These are phyloP conservation scores for Pestalotiopsis sp. DNA, from an alignment of 2,329 filamentous ascomycete genomes.

Conservation along the genomic window DNA sequence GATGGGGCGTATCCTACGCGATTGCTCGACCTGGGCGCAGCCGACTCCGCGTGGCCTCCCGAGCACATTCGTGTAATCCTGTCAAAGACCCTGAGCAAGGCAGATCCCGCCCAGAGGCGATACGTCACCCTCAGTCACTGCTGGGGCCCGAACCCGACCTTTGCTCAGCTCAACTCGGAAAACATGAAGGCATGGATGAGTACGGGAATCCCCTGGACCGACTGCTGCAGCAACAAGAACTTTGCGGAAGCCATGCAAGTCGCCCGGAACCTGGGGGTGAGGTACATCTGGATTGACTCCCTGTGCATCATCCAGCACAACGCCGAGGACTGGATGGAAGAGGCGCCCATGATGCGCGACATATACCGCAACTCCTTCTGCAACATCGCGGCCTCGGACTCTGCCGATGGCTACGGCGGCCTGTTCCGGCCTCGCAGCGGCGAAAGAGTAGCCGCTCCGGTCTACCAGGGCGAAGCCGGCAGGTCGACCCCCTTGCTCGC, in stretches of 20 bases:
- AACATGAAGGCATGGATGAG: neutral
- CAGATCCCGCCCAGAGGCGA: neutral
- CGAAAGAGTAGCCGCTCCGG: neutral
- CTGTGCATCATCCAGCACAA: constrained; percentile 11
- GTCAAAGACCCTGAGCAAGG: neutral
- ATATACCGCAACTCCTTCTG: constrained; percentile 13
- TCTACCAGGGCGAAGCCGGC: neutral
- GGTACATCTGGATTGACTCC: constrained; percentile 10
- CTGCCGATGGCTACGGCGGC: neutral
- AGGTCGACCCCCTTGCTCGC: neutral
- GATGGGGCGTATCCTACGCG: neutral
- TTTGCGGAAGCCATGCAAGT: constrained; percentile 1
- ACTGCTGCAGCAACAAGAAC: constrained; percentile 1
- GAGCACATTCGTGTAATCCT: neutral
- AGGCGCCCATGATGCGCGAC: constrained; percentile 2
- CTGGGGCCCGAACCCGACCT: constrained; percentile 1
- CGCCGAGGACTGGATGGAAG: neutral
- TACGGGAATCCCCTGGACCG: neutral
- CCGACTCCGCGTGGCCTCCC: neutral
- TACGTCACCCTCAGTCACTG: constrained; percentile 10
- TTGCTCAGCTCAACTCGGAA: neutral
- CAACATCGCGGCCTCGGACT: constrained; percentile 3
- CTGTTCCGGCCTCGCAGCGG: neutral
- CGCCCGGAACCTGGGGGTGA: neutral
- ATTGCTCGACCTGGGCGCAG: neutral